Conservation (phyloP, 352 stramenopile species). For the Pythium coloratum region DNA sequence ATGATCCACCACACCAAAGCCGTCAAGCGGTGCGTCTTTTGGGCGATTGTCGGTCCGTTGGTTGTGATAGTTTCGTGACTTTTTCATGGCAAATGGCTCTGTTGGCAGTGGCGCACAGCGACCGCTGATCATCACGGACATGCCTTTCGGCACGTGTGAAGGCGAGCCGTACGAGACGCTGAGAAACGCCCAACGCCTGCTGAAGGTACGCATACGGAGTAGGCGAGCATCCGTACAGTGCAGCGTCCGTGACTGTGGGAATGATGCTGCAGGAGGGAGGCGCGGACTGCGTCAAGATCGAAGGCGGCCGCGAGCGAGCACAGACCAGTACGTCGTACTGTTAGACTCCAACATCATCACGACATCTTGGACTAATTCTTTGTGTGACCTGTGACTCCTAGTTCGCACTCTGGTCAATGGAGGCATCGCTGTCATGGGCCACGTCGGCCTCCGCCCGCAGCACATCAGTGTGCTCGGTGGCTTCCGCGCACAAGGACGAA, state of each 20-base stretch:
- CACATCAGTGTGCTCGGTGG: constrained; percentile 94
- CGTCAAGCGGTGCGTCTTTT: constrained; percentile 81
- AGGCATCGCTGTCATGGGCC: constrained; percentile 97
- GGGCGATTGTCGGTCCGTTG: neutral
- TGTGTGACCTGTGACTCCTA: constrained; percentile 12
- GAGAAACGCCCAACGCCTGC: constrained; percentile 94
- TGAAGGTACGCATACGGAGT: constrained; percentile 57
- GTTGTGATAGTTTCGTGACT: neutral
- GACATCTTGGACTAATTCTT: neutral
- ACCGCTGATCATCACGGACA: constrained; percentile 96
- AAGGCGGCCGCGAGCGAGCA: constrained; percentile 89
- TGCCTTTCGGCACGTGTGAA: constrained; percentile 99
- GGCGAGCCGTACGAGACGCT: constrained; percentile 89
- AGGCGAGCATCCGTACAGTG: neutral
- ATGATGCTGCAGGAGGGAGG: constrained; percentile 85
- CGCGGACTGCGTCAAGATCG: constrained; percentile 98
- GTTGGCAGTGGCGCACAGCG: constrained; percentile 56
- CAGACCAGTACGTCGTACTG: constrained; percentile 52
- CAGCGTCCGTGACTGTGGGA: neutral
- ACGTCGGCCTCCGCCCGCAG: constrained; percentile 97
- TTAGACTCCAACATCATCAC: neutral
- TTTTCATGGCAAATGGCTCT: neutral
- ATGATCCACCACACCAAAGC: constrained; percentile 98
- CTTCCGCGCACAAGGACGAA: constrained; percentile 96
- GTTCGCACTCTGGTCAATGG: constrained; percentile 74